Evolutionary conservation across 176 grass and related monocot species (phyloP), one percentile per base, ranked within the genome.

Genomic region (Coix lacrymajobi): DNA sequence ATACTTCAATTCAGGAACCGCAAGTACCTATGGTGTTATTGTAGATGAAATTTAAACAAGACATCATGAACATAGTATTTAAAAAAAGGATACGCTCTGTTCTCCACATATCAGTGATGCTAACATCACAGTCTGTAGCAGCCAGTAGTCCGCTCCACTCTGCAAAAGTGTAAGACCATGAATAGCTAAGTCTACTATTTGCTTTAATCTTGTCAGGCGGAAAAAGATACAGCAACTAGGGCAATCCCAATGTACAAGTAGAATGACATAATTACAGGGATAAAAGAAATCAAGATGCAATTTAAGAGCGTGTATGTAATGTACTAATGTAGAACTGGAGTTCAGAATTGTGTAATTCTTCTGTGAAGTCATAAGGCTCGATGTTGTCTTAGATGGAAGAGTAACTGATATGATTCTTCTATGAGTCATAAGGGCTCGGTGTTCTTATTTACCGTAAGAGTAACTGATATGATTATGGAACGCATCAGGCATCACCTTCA

Each of bases 81-180:
- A 83, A 75, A 92, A 16, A 87, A 79, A 93, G 91, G 91, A 99
- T 99, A 96, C 96, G 28, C 43, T 83, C 57, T 83, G 90, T 70
- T 77, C 80, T 86, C 93, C 92, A 99, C 38, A 96, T 92, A 79
- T 99, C 91, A 34, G 91, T 92, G 66, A 92, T 92, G 74, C 91
- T 96, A 65, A 89, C 85, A 76, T 79, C 87, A 28, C 58, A 62
- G 40, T 94, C 93, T 78, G 89, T 90, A 84, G 80, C 72, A 99
- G 93, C 93, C 89, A 96, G 78, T 99, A 99, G 84, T 99, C 96
- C 1, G 87, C 82, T 83, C 87, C 87, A 57, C 66, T 81, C 96
- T 99, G 91, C 85, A 87, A 85, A 88, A 40, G 46, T 73, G 41
- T 32, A 37, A 45, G 57, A 82, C 15, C 56, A 78, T 78, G 30